Evolutionary conservation across 805 yeast genomes (phyloP).

Genomic region (Myxozyma neglecta): DNA sequence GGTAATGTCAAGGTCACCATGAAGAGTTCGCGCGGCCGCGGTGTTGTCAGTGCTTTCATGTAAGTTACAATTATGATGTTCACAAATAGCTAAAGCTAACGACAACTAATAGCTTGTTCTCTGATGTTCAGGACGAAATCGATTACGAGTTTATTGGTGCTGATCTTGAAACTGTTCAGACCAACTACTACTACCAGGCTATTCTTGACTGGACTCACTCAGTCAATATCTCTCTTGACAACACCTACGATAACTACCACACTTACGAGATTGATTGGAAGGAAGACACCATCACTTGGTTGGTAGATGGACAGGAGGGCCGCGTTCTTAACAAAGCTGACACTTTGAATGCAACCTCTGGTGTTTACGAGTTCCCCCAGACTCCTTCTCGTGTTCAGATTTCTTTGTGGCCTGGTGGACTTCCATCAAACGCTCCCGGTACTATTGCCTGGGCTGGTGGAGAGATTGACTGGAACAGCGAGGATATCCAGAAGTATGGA

Average conservation of each 20-base stretch:
- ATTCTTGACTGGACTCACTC: constrained; percentile 65
- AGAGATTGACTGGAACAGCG: constrained; percentile 73
- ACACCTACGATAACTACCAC: constrained; percentile 68
- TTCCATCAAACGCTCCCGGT: constrained; percentile 53
- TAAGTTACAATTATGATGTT: not conserved
- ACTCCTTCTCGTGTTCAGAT: constrained; percentile 76
- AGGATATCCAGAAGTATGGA: constrained; percentile 73
- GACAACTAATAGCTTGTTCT: constrained; percentile 47
- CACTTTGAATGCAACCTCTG: constrained; percentile 68
- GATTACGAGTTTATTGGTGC: constrained; percentile 86
- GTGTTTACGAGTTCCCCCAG: constrained; percentile 82
- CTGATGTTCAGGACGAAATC: constrained; percentile 86
- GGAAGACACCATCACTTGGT: constrained; percentile 63
- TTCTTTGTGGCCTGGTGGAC: constrained; percentile 56
- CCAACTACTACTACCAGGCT: constrained; percentile 81
- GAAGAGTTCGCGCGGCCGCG: constrained; percentile 71
- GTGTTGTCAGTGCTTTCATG: constrained; percentile 83
- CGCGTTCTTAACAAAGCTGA: constrained; percentile 58
- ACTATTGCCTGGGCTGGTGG: constrained; percentile 84
- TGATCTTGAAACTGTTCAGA: constrained; percentile 63
- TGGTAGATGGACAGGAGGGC: constrained; percentile 66
- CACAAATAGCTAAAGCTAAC: not conserved
- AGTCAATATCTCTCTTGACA: constrained; percentile 44
- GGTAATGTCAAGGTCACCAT: constrained; percentile 71
- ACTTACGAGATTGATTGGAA: constrained; percentile 88